Evolutionary conservation across 257 asterid species (phyloP), one percentile per base, ranked within the genome.

Genomic region (Forsythia suspensa): DNA sequence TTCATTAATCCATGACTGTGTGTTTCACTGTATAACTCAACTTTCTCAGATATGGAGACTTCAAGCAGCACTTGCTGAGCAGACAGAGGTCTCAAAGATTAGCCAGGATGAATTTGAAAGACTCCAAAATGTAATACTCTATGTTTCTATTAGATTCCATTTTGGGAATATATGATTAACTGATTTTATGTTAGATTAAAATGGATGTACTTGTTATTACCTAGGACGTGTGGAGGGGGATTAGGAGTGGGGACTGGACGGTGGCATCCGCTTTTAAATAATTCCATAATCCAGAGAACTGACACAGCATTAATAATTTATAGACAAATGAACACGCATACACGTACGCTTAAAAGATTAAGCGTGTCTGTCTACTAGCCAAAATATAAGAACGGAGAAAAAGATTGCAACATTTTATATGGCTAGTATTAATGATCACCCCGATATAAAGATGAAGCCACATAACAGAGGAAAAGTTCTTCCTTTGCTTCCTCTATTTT

Each of bases 21-120:
- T 70, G 55, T 52, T 71, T 55, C 43, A 18, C 40, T 52, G 29
- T 29, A 39, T 66, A 18, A 66, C 70, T 72, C 70, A 41, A 77
- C 66, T 59, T 73, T 77, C 73, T 76, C 83, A 95, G 98, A 95
- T 95, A 78, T 87, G 91, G 94, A 92, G 90, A 86, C 96, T 92
- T 76, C 97, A 87, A 78, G 92, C 93, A 8, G 94, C 92, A 67
- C 91, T 95, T 61, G 83, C 78, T 72, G 89, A 93, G 77, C 97
- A 95, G 86, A 81, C 96, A 51, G 96, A 92, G 83, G 86, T 90
- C 82, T 85, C 97, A 38, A 90, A 89, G 70, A 87, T 90, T 36
- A 93, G 96, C 86, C 97, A 95, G 80, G 97, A 92, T 73, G 97
- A 93, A 87, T 91, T 77, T 70, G 99, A 95, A 87, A 89, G 89